These are phyloP conservation scores for Guillardia theta DNA, from an alignment of 78 protist species.

Conservation along the genomic window DNA sequence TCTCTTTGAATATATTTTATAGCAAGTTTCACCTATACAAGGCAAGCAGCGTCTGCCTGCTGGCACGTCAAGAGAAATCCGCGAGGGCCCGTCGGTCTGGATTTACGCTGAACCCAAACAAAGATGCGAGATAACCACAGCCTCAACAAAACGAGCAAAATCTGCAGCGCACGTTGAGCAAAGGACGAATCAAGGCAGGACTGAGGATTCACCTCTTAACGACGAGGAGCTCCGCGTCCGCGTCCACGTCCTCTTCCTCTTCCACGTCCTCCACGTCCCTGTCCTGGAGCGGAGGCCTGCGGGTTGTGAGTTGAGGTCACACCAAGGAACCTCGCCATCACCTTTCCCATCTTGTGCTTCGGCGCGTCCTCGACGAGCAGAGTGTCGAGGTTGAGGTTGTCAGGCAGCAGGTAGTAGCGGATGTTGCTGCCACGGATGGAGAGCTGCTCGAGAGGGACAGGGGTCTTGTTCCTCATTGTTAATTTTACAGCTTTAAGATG, in stretches of 20 bases:
- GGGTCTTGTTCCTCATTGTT: slow-evolving; percentile 74
- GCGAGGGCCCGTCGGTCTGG: background rate
- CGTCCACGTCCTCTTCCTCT: background rate
- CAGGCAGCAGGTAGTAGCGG: slow-evolving; percentile 94
- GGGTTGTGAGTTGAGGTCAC: too few species aligned
- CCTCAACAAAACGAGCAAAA: background rate
- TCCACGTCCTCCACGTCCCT: background rate
- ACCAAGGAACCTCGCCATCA: too few species aligned
- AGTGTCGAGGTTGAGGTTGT: slow-evolving; percentile 89
- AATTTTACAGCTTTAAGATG: slow-evolving; percentile 91
- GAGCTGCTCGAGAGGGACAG: slow-evolving; percentile 85
- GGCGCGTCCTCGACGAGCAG: slow-evolving; percentile 94
- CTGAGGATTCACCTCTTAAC: too few species aligned
- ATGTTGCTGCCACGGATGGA: slow-evolving; percentile 95
- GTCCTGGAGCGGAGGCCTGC: too few species aligned
- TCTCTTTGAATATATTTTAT: too few species aligned
- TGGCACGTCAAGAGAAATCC: background rate
- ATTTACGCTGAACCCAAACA: background rate
- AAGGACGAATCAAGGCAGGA: too few species aligned
- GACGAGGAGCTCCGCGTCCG: background rate
- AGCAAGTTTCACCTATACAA: too few species aligned
- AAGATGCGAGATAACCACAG: background rate
- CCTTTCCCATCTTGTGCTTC: slow-evolving; percentile 57
- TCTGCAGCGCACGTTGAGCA: background rate
- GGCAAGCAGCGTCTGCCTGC: background rate